phyloP scores from a whole-genome alignment of 441 rosid species.

The Iberis amara region DNA sequence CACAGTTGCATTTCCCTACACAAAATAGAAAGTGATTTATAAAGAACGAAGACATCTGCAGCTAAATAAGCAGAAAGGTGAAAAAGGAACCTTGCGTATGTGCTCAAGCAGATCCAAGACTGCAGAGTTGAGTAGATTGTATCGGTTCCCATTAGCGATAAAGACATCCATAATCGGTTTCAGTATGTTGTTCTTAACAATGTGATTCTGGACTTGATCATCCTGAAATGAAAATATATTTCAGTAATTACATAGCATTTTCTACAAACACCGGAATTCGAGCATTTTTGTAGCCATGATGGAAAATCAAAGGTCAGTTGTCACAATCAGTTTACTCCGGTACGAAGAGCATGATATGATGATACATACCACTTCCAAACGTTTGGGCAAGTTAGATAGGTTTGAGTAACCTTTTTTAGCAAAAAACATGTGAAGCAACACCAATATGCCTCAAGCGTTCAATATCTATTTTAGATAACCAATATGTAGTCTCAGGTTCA shows the following conservation, averaged over 20 bases:
- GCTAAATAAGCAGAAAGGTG: slow-evolving; percentile 18
- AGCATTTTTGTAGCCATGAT: slow-evolving; percentile 9
- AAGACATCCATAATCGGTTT: slow-evolving; percentile 86
- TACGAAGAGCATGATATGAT: slow-evolving; percentile 8
- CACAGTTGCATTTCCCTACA: slow-evolving; percentile 76
- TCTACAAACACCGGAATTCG: background rate
- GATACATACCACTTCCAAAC: slow-evolving; percentile 18
- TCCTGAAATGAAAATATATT: slow-evolving; percentile 53
- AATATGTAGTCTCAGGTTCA: slow-evolving; percentile 11
- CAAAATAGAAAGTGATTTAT: slow-evolving; percentile 19
- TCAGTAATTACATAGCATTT: slow-evolving; percentile 10
- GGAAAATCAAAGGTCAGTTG: background rate
- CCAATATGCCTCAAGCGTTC: slow-evolving; percentile 20
- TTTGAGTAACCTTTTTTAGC: slow-evolving; percentile 10
- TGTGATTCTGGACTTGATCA: slow-evolving; percentile 70
- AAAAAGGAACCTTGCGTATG: slow-evolving; percentile 71
- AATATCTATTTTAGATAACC: slow-evolving; percentile 11
- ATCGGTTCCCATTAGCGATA: slow-evolving; percentile 79
- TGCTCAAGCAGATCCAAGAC: slow-evolving; percentile 87
- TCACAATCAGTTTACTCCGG: slow-evolving; percentile 3
- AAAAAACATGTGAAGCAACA: slow-evolving; percentile 2
- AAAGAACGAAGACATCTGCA: slow-evolving; percentile 17
- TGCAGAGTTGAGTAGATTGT: slow-evolving; percentile 87
- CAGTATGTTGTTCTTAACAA: slow-evolving; percentile 78
- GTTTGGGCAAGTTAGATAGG: slow-evolving; percentile 6